A percentile compares a stretch with the other conserved stretches of the same genome.
phyloP scores from a whole-genome alignment of 2,329 filamentous ascomycete species.

The Xylariaceae sp. region DNA sequence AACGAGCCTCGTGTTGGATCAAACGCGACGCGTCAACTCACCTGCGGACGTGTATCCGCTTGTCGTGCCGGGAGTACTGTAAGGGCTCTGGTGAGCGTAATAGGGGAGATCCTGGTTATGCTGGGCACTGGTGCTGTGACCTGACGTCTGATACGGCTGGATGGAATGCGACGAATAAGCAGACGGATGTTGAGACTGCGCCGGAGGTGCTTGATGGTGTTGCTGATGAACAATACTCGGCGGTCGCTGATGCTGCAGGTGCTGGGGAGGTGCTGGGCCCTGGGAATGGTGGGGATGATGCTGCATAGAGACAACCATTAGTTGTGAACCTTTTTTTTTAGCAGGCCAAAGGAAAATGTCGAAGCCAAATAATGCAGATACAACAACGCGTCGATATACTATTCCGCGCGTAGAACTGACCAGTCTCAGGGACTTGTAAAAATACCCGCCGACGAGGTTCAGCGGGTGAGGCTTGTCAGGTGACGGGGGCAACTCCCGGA shows the following conservation, averaged over 20 bases:
- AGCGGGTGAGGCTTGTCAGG: conserved; percentile 31
- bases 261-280: conserved; percentile 63
- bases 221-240: conserved; percentile 72
- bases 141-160: conserved; percentile 65
- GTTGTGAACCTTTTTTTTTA: conserved; percentile 34
- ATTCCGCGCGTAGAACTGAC: conserved; percentile 45
- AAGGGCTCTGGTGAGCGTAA: conserved; percentile 74
- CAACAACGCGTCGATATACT: conserved; percentile 47
- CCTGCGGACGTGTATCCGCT: conserved; percentile 85
- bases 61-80: conserved; percentile 76
- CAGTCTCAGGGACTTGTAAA: conserved; percentile 40
- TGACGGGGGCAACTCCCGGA: conserved; percentile 28
- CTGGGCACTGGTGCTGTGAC: conserved; percentile 58
- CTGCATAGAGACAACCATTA: conserved; percentile 64
- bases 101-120: conserved; percentile 68
- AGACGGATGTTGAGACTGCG: conserved; percentile 57
- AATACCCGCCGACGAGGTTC: conserved; percentile 44
- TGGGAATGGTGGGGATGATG: conserved; percentile 72
- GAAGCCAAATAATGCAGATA: conserved; percentile 33
- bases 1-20: conserved; percentile 2
- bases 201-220: conserved; percentile 62
- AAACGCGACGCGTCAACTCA: conserved; percentile 42
- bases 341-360: conserved; percentile 11
- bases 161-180: conserved; percentile 66
- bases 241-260: conserved; percentile 66